Evolutionary conservation across 352 stramenopile species (phyloP).

Genomic region (Phytophthora citrophthora): DNA sequence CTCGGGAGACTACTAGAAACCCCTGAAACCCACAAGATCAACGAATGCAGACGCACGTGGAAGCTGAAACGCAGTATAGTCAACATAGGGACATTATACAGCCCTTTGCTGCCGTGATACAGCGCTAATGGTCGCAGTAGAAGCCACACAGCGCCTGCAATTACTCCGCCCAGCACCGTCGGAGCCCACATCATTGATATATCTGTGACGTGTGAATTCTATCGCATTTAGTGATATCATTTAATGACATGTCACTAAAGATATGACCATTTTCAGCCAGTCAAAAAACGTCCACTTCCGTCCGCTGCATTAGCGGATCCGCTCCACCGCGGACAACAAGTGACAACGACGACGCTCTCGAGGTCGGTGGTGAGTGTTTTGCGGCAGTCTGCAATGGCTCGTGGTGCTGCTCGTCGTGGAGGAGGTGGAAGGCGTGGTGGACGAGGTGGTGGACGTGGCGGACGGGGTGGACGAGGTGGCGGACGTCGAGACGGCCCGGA

Average conservation of each 20-base stretch:
- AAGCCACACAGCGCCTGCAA: conserved; percentile 12
- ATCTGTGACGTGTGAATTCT: conserved; percentile 24
- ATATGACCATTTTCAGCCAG: conserved; percentile 20
- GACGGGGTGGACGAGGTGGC: conserved; percentile 26
- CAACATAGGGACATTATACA: conserved; percentile 37
- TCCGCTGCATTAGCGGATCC: conserved; percentile 20
- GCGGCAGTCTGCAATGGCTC: conserved; percentile 29
- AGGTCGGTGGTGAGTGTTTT: conserved; percentile 11
- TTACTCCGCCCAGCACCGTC: neutral
- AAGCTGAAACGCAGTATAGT: conserved; percentile 53
- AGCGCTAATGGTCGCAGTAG: conserved; percentile 20
- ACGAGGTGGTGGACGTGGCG: conserved; percentile 32
- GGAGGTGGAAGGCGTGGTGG: conserved; percentile 33
- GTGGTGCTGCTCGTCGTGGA: conserved; percentile 26
- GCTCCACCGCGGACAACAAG: neutral
- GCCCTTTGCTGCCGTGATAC: conserved; percentile 2
- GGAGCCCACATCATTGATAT: conserved; percentile 20
- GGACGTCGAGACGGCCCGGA: conserved; percentile 30
- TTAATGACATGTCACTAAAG: conserved; percentile 14
- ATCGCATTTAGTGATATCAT: conserved; percentile 2
- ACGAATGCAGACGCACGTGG: conserved; percentile 47
- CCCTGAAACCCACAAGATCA: conserved; percentile 49
- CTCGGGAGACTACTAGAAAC: conserved; percentile 47
- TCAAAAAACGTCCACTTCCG: conserved; percentile 20
- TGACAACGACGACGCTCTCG: conserved; percentile 19